A percentile compares a stretch with the other conserved stretches of the same genome.
Evolutionary conservation across 768 basidiomycete species (phyloP).

Genomic region (Calocera viscosa): DNA sequence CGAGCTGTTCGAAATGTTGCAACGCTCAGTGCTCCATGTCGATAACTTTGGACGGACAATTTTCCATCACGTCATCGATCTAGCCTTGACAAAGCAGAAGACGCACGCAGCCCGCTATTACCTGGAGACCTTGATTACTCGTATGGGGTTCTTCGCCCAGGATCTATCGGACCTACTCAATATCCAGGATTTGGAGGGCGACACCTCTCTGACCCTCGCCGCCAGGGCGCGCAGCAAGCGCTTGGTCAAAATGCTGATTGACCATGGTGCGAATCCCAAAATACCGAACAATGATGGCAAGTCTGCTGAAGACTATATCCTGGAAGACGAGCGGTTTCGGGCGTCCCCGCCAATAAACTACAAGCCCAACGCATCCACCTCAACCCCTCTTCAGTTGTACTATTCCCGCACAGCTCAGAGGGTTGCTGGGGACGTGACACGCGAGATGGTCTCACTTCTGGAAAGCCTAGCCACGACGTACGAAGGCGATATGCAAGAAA

Average conservation of each 20-base stretch:
- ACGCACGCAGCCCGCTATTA: constrained; percentile 97
- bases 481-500: constrained; percentile 81
- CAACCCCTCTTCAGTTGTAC: constrained; percentile 53
- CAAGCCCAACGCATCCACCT: constrained; percentile 34
- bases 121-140: constrained; percentile 86
- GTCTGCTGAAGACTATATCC: constrained; percentile 94
- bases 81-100: constrained; percentile 95
- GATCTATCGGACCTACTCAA: constrained; percentile 97
- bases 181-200: constrained; percentile 97
- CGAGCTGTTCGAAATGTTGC: constrained; percentile 89
- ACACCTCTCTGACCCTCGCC: constrained; percentile 93
- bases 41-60: constrained; percentile 95
- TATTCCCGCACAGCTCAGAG: constrained; percentile 75
- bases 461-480: constrained; percentile 80
- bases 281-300: constrained; percentile 89
- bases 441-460: constrained; percentile 74
- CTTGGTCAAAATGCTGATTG: constrained; percentile 86
- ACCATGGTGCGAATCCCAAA: constrained; percentile 93
- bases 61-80: constrained; percentile 95
- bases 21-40: constrained; percentile 97
- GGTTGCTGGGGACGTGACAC: constrained; percentile 71
- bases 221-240: constrained; percentile 91
- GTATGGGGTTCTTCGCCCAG: constrained; percentile 84
- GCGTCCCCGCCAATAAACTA: constrained; percentile 75
- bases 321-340: constrained; percentile 95